Evolutionary conservation across 2,329 filamentous ascomycete genomes (phyloP).

Genomic region (Penicillium brasilianum): DNA sequence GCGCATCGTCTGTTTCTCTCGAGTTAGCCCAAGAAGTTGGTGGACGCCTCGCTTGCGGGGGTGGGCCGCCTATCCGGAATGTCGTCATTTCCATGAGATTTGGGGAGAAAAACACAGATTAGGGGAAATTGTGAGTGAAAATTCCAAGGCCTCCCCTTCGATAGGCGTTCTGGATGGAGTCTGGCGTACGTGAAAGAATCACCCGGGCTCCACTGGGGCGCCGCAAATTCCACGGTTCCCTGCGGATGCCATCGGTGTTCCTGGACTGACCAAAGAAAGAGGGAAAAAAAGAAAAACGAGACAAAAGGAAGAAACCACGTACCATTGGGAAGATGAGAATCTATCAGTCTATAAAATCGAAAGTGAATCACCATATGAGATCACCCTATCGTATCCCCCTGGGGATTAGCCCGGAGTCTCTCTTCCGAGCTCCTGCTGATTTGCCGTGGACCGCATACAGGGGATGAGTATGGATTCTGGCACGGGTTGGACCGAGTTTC

Average conservation of each 20-base stretch:
- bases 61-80: conserved; percentile 1
- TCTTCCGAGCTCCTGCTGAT: conserved; percentile 5
- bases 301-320: neutral
- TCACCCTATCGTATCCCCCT: neutral
- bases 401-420: conserved; percentile 4
- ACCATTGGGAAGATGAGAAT: neutral
- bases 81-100: conserved; percentile 7
- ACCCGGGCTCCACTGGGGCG: conserved; percentile 9
- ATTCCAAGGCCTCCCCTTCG: neutral
- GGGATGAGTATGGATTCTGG: neutral
- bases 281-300: neutral
- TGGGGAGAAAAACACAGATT: neutral
- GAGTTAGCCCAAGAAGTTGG: too few relatives aligned
- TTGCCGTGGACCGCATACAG: conserved; percentile 1
- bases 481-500: conserved; percentile 4
- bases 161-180: neutral
- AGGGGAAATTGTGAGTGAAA: neutral
- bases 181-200: neutral
- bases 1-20: conserved; percentile 9
- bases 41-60: neutral
- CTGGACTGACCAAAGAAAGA: neutral
- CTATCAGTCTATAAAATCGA: neutral
- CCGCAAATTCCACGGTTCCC: conserved; percentile 8
- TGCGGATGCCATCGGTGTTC: conserved; percentile 13
- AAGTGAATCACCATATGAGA: neutral